These are phyloP conservation scores for Pulveroboletus sp. DNA, from an alignment of 768 basidiomycete genomes.

Conservation along the genomic window DNA sequence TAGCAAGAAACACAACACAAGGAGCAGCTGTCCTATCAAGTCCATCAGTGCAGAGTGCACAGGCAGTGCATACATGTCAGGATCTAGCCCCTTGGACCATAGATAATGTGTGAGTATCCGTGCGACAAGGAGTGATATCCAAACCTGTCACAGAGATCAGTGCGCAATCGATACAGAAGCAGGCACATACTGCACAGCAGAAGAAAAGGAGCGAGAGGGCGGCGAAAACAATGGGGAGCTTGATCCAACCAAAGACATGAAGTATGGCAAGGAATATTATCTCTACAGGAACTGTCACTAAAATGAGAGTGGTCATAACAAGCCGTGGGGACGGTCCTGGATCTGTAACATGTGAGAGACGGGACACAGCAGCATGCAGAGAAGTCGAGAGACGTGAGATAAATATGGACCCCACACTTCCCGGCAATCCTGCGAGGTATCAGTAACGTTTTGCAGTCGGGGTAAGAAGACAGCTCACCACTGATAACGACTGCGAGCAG, in stretches of 20 bases:
- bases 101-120: conserved; percentile 65
- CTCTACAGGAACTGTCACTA: conserved; percentile 78
- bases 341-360: conserved; percentile 2
- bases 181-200: conserved; percentile 63
- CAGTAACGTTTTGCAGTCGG: not conserved
- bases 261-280: conserved; percentile 69
- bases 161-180: not conserved
- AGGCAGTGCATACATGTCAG: conserved; percentile 92
- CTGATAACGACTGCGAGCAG: conserved; percentile 85
- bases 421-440: conserved; percentile 61
- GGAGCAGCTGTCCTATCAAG: conserved; percentile 73
- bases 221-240: conserved; percentile 66
- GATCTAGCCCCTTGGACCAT: conserved; percentile 76
- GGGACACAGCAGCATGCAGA: conserved; percentile 51
- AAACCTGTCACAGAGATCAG: conserved; percentile 46
- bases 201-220: conserved; percentile 66
- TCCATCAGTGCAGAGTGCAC: conserved; percentile 89
- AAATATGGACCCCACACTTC: conserved; percentile 86
- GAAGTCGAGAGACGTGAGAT: conserved; percentile 89
- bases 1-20: conserved; percentile 72
- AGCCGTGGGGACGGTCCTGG: conserved; percentile 41
- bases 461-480: conserved; percentile 42
- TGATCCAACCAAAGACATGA: conserved; percentile 70
- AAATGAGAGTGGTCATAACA: conserved; percentile 64
- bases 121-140: conserved; percentile 65